Evolutionary conservation across 2,329 filamentous ascomycete genomes (phyloP), one percentile per base, ranked within the genome.

Genomic region (Penicillium sp.): DNA sequence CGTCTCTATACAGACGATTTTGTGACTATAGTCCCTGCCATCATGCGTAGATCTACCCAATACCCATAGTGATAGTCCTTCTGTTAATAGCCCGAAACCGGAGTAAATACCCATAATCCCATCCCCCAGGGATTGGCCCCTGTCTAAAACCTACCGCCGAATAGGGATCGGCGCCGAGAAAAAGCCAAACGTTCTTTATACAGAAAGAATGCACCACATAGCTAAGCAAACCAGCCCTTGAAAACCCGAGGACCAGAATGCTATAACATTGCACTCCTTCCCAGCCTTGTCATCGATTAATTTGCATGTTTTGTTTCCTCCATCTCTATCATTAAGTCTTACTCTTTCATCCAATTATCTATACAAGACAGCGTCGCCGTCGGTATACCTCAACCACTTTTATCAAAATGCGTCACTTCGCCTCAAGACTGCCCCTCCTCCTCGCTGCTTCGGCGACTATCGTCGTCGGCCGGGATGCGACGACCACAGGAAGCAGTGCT

Each of bases 381-480:
- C 25, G 6, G 14, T 31, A 6, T 58, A 22, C n/a, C 4, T 37
- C 17, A 20, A 41, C 5, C 28, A 31, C 28, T 31, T 6, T 31
- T 31, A 31, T 31, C 28, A 31, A 39, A n/a, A 58, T 58, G 55
- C 55, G 49, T 10, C 15, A 31, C 25, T 15, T 43, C 15, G n/a
- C 48, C 14, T 49, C 51, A 4, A 43, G 35, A 15, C 35, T 59
- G 1, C 55, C 55, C 22, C 41, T 59, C 8, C 37, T 59, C 37
- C 17, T 59, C 25, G 57, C 57, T 15, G 51, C 51, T 8, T 55
- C 57, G 35, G 56, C 56, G 12, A 49, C 51, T 49, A 17, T 59
- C 7, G 51, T 43, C 43, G 28, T 34, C 12, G 57, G 31, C 14
- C 38, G 51, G 8, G 41, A 48, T 28, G 31, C 43, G 22, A 55